Base-by-base conservation (phyloP, 2,329 filamentous ascomycete genomes). In the Aureobasidium leucospermi region DNA sequence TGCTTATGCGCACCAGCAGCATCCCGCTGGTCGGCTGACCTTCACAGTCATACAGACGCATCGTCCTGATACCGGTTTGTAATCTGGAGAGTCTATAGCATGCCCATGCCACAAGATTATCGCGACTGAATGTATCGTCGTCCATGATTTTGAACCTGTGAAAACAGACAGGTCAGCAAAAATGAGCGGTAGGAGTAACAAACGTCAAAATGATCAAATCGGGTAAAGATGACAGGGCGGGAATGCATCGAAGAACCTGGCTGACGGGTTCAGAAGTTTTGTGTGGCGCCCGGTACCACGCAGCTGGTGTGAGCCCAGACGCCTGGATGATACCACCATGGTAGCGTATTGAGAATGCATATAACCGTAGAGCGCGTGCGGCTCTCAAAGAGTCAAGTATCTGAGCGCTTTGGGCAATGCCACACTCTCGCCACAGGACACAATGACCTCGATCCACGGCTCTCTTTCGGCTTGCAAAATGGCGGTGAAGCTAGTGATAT, bases 11-110 rank as follows among this genome's bases (percentile, higher is more conserved):
- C 32, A 96, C 83, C 61, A 97, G 74, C 53, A 97, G 68, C 13
- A 85, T 79, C 0, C 89, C 90, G 23, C 83, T 80, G 2, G 83
- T 87, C 60, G 83, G 73, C 32, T 79, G 76, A 0, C 90, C 90
- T 63, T 85, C 80, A 29, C 79, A 77, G 69, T 96, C 86, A 63
- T 88, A 79, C 60, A 97, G 75, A 66, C 86, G 87, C 59, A 97
- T 78, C 65, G 96, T 85, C 10, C 91, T 80, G 65, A 89, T 88
- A 0, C 94, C 93, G 36, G 81, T 76, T 62, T 84, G 84, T 61
- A 96, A 73, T 7, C 91, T 82, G 73, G 96, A 91, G 23, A 97
- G 81, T 41, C 91, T 82, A 66, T 96, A 86, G 68, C 91, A 96
- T 1, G 89, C 85, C 94, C 94, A 97, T 2, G 88, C 90, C 10